Evolutionary conservation across 2,329 filamentous ascomycete genomes (phyloP), one percentile per base, ranked within the genome.

Genomic region (Penicillium crustosum): DNA sequence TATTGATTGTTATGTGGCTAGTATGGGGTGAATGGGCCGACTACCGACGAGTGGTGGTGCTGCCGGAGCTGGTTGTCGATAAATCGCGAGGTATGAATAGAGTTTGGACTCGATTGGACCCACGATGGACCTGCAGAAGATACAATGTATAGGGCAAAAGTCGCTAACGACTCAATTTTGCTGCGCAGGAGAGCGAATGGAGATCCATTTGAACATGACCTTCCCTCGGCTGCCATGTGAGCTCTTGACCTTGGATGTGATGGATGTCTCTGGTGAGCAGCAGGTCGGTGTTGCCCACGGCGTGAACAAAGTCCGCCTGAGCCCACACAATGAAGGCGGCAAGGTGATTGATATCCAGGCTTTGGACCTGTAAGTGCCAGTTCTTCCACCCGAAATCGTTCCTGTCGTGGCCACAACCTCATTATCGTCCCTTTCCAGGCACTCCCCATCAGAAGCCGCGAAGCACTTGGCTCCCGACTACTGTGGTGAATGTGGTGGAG

Each of bases 191-290:
- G 93, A 99, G 82, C 91, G 93, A 77, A 97, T 99, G 93, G 94
- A 97, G 75, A 99, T 99, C 65, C 92, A 96, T 75, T 85, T 99
- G 77, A 99, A 99, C 80, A 88, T 99, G 59, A 94, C 91, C 47
- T 99, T 99, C 74, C 94, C 94, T 10, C 87, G 88, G 62, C 85
- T 99, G 66, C 94, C 94, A 10, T 99, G 94, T 79, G 93, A 97
- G 77, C 86, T 99, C 51, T 82, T 97, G 65, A 97, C 94, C 13
- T 87, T 99, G 68, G 94, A 99, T 75, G 93, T 99, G 56, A 99
- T 99, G 94, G 94, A 99, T 78, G 93, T 97, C 27, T 96, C 92
- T 23, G 94, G 94, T 62, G 94, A 99, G 77, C 89, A 97, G 72
- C 94, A 99, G 76, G 90, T 93, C 67, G 94, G 93, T 52, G 90